These are phyloP conservation scores for Mariannaea elegans DNA, from an alignment of 2,329 filamentous ascomycete species.

Conservation along the genomic window DNA sequence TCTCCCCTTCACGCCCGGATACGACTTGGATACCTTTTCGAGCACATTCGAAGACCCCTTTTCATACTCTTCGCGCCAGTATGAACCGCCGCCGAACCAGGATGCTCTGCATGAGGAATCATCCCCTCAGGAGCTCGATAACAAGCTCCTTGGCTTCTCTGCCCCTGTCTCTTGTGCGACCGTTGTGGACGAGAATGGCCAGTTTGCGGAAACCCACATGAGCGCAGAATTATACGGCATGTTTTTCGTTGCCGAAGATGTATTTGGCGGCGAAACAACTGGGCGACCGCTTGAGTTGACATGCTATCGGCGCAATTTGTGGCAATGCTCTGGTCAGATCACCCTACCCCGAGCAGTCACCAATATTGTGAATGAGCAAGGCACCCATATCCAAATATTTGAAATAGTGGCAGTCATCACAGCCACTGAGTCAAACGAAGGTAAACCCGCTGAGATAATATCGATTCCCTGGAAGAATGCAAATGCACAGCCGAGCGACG, in stretches of 20 bases:
- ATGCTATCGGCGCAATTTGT: slow-evolving; percentile 93
- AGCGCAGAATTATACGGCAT: slow-evolving; percentile 84
- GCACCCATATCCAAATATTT: slow-evolving; percentile 78
- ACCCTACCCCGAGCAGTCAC: slow-evolving; percentile 78
- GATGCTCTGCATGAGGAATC: slow-evolving; percentile 57
- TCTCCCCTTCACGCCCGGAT: slow-evolving; percentile 65
- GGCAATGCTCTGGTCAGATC: slow-evolving; percentile 91
- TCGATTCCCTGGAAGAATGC: slow-evolving; percentile 94
- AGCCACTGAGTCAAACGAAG: slow-evolving; percentile 90
- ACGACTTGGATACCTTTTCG: slow-evolving; percentile 69
- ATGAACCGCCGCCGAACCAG: slow-evolving; percentile 54
- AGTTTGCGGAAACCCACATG: slow-evolving; percentile 71
- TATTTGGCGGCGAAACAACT: slow-evolving; percentile 69
- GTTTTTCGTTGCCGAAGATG: slow-evolving; percentile 88
- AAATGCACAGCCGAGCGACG: slow-evolving; percentile 62
- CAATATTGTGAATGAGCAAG: slow-evolving; percentile 76
- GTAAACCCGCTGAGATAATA: slow-evolving; percentile 91
- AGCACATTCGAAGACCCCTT: slow-evolving; percentile 74
- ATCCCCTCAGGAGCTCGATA: slow-evolving; percentile 67
- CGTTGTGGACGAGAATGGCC: slow-evolving; percentile 72
- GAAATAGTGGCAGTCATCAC: slow-evolving; percentile 84
- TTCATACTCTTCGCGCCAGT: slow-evolving; percentile 62
- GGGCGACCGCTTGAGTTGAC: slow-evolving; percentile 81
- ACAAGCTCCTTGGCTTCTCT: slow-evolving; percentile 80
- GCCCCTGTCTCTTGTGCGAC: slow-evolving; percentile 67